Evolutionary conservation across 2,329 filamentous ascomycete genomes (phyloP).

Genomic region (Phaeosphaeria sp.): DNA sequence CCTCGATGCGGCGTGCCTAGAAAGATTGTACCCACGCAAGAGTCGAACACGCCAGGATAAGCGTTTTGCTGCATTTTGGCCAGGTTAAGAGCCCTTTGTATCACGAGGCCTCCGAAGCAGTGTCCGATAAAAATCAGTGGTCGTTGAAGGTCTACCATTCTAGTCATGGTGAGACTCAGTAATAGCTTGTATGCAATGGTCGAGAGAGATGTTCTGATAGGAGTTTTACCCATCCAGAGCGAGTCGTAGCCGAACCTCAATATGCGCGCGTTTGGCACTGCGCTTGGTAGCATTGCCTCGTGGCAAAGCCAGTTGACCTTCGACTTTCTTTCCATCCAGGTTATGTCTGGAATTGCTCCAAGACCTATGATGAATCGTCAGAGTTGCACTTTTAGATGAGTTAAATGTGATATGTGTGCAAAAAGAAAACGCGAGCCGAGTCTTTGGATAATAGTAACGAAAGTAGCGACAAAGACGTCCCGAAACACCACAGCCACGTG

Average conservation of each 20-base stretch:
- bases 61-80: constrained; percentile 1
- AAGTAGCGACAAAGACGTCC: too few species aligned
- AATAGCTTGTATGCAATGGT: constrained; percentile 3
- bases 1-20: constrained; percentile 3
- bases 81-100: constrained; percentile 3
- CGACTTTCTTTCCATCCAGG: neutral
- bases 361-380: neutral
- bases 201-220: constrained; percentile 2
- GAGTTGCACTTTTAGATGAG: too few species aligned
- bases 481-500: too few species aligned
- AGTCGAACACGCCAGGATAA: constrained; percentile 2
- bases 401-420: too few species aligned
- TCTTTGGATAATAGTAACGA: too few species aligned
- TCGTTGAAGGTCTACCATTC: neutral
- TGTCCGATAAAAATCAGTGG: constrained; percentile 2
- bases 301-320: neutral
- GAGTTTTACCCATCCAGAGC: constrained; percentile 4
- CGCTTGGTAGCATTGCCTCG: constrained; percentile 1
- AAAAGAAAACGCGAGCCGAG: too few species aligned
- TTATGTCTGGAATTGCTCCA: constrained; percentile 3
- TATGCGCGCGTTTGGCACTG: neutral
- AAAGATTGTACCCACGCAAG: neutral
- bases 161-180: neutral
- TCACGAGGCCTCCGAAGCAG: constrained; percentile 1
- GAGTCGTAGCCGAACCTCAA: constrained; percentile 3